These are phyloP conservation scores for Pneumocystis jirovecii DNA, from an alignment of 1,139 yeast species.

Conservation along the genomic window DNA sequence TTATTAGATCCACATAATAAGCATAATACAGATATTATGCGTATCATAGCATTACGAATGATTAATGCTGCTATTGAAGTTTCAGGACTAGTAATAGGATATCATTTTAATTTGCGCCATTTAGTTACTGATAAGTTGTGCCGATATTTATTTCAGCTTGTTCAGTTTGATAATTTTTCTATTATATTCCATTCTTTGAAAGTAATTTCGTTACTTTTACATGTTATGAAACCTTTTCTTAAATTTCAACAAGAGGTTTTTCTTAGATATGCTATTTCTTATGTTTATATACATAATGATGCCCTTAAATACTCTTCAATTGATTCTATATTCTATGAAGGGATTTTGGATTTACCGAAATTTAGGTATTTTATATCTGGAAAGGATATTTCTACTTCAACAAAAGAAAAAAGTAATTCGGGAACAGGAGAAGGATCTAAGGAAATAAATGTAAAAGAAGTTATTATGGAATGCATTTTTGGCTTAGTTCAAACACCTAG, in stretches of 20 bases:
- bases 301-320: constrained; percentile 19
- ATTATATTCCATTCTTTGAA: constrained; percentile 64
- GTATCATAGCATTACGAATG: constrained; percentile 66
- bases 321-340: constrained; percentile 28
- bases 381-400: constrained; percentile 17
- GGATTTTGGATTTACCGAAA: constrained; percentile 27
- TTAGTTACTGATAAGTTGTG: constrained; percentile 66
- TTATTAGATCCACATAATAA: constrained; percentile 72
- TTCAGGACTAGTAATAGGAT: constrained; percentile 51
- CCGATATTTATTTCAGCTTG: constrained; percentile 65
- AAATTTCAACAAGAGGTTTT: constrained; percentile 31
- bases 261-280: constrained; percentile 27
- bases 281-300: constrained; percentile 22
- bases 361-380: constrained; percentile 17
- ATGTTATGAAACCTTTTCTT: constrained; percentile 24
- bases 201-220: constrained; percentile 46
- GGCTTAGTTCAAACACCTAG: constrained; percentile 63
- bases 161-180: constrained; percentile 53
- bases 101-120: constrained; percentile 51
- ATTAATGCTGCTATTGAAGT: constrained; percentile 71
- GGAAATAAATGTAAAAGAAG: constrained; percentile 49
- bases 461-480: constrained; percentile 70
- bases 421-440: constrained; percentile 17
- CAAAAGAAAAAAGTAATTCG: constrained; percentile 14
- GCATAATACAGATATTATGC: constrained; percentile 75